Percentiles rank a stretch among this genome's conserved stretches.
Conservation (phyloP, 1,139 yeast genomes). For the Suhomyces bokatorum region DNA sequence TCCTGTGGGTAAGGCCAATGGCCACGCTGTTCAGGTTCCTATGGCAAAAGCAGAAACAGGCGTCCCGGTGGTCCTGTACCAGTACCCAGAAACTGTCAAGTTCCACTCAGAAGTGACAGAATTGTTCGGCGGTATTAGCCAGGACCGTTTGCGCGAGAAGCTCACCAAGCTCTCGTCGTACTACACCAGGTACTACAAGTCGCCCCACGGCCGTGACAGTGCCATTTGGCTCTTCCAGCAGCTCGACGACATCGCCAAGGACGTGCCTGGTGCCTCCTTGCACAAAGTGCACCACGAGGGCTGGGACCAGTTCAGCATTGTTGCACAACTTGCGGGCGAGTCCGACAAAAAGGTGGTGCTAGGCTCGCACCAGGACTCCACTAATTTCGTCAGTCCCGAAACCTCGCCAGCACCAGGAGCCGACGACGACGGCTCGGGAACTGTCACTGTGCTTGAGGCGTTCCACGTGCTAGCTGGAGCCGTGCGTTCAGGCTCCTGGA, state of each 20-base stretch:
- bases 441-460: conserved; percentile 75
- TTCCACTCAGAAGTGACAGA: conserved; percentile 41
- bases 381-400: conserved; percentile 71
- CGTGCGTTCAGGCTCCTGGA: conserved; percentile 35
- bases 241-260: conserved; percentile 46
- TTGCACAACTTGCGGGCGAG: conserved; percentile 42
- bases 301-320: conserved; percentile 48
- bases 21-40: background rate
- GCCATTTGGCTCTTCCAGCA: conserved; percentile 68
- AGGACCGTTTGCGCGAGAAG: conserved; percentile 49
- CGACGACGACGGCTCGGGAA: conserved; percentile 92
- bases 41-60: conserved; percentile 17
- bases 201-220: conserved; percentile 66
- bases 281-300: conserved; percentile 37
- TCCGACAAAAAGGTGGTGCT: conserved; percentile 55
- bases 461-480: conserved; percentile 57
- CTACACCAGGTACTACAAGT: conserved; percentile 76
- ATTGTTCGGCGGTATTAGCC: conserved; percentile 45
- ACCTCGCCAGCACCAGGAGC: conserved; percentile 87
- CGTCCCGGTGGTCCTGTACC: conserved; percentile 38
- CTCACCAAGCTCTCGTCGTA: conserved; percentile 69
- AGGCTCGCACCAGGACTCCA: conserved; percentile 91
- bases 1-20: background rate
- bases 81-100: conserved; percentile 53
- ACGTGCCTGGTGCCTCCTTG: conserved; percentile 26